Conservation (phyloP, 441 rosid species). For the Macaranga tanarius region DNA sequence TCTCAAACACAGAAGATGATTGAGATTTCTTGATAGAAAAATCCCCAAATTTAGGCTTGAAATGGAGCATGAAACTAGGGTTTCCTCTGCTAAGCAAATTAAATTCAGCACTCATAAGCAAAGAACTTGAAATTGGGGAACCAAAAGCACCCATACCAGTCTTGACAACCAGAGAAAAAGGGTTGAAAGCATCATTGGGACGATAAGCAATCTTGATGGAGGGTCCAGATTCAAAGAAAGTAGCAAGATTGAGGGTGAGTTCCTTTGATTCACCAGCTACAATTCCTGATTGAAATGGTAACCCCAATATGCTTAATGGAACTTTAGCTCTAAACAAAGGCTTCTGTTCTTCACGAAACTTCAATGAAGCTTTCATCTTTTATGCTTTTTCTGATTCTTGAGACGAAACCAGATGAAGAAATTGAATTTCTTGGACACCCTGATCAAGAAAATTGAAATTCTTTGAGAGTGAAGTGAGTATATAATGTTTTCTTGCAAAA, state of each 20-base stretch:
- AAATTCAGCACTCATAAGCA: slow-evolving; percentile 90
- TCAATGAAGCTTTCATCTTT: slow-evolving; percentile 81
- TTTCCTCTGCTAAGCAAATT: slow-evolving; percentile 56
- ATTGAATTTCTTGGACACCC: neutral
- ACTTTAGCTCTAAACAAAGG: slow-evolving; percentile 76
- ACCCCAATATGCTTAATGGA: slow-evolving; percentile 65
- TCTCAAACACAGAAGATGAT: slow-evolving; percentile 44
- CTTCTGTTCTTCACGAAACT: slow-evolving; percentile 84
- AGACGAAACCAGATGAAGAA: neutral
- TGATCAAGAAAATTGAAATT: neutral
- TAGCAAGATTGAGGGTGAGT: slow-evolving; percentile 67
- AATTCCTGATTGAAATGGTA: slow-evolving; percentile 82
- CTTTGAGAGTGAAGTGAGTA: neutral
- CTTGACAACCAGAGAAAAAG: slow-evolving; percentile 76
- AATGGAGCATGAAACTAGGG: slow-evolving; percentile 84
- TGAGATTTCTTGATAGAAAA: slow-evolving; percentile 79
- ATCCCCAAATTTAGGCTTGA: slow-evolving; percentile 82
- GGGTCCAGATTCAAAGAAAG: slow-evolving; percentile 84
- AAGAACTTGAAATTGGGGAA: slow-evolving; percentile 59
- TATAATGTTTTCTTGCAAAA: neutral
- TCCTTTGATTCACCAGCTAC: slow-evolving; percentile 83
- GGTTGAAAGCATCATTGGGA: slow-evolving; percentile 78
- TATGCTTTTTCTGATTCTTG: neutral
- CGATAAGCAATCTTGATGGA: slow-evolving; percentile 74
- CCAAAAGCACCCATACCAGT: slow-evolving; percentile 82